These are phyloP conservation scores for Trichoderma sp. DNA, from an alignment of 2,329 filamentous ascomycete genomes.

Conservation along the genomic window DNA sequence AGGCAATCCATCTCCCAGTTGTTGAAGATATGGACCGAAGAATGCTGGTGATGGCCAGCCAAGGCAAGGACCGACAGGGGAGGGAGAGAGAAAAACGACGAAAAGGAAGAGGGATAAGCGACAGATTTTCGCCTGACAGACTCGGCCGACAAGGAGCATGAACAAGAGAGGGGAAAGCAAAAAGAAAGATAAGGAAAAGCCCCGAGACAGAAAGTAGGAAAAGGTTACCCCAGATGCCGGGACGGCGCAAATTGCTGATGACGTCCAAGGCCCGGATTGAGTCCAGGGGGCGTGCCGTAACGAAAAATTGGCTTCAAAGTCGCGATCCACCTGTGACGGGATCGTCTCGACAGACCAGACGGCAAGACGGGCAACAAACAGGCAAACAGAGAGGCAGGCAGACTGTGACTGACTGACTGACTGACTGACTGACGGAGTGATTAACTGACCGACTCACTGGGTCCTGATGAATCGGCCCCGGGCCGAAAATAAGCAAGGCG, in stretches of 20 bases:
- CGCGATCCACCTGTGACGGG: constrained; percentile 18
- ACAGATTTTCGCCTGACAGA: neutral
- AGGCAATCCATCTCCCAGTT: too few species aligned
- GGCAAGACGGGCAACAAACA: too few species aligned
- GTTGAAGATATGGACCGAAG: neutral
- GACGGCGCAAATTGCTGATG: constrained; percentile 24
- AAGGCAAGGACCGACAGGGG: neutral
- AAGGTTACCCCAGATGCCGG: constrained; percentile 16
- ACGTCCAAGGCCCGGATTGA: constrained; percentile 4
- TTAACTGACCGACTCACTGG: neutral
- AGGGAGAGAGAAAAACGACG: neutral
- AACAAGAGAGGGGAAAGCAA: neutral
- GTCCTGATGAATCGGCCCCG: constrained; percentile 7
- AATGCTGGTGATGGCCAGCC: neutral
- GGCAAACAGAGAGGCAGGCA: too few species aligned
- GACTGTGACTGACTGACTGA: too few species aligned
- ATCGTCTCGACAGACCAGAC: neutral
- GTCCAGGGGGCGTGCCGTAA: constrained; percentile 17
- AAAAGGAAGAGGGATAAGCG: neutral
- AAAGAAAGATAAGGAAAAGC: neutral
- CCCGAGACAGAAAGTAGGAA: neutral
- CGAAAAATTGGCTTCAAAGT: constrained; percentile 16
- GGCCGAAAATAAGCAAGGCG: constrained; percentile 13
- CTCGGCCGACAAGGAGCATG: neutral
- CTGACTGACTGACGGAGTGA: too few species aligned